Evolutionary conservation across 75 land plant species (phyloP).

Genomic region (Larix kaempferi): DNA sequence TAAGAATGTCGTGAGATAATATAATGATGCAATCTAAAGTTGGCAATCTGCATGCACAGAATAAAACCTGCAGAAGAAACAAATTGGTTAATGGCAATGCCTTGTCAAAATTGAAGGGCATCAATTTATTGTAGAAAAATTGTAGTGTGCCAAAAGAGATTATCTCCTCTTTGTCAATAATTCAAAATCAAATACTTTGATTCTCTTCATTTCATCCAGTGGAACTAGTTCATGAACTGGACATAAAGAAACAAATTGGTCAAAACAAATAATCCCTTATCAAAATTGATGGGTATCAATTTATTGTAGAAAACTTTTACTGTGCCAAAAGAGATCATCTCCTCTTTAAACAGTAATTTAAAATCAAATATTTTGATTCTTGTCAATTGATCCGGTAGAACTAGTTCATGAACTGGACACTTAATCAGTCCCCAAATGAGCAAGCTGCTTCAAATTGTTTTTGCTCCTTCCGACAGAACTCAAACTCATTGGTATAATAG

Average conservation of each 20-base stretch:
- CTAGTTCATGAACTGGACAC: neutral
- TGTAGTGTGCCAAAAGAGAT: neutral
- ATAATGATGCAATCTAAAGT: no score
- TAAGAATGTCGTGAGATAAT: no score
- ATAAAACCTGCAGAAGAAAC: no score
- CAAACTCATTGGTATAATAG: conserved; percentile 85
- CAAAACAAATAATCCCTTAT: neutral
- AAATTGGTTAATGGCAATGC: no score
- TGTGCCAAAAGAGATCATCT: conserved; percentile 2
- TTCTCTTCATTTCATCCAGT: neutral
- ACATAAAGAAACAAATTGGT: neutral
- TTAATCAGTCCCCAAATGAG: conserved; percentile 20
- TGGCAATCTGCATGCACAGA: no score
- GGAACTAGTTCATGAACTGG: neutral
- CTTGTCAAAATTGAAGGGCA: neutral
- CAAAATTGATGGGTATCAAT: neutral
- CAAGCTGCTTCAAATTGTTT: conserved; percentile 70
- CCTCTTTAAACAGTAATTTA: neutral
- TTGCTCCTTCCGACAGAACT: conserved; percentile 82
- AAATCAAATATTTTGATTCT: neutral
- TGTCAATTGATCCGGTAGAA: neutral
- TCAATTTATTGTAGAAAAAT: neutral
- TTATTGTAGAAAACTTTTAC: neutral
- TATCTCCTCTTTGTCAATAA: neutral
- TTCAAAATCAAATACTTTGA: neutral